A percentile compares a stretch with the other conserved stretches of the same genome.
Evolutionary conservation across 305 asterid genomes (phyloP).

Genomic region (Solanum aculeatissimum): DNA sequence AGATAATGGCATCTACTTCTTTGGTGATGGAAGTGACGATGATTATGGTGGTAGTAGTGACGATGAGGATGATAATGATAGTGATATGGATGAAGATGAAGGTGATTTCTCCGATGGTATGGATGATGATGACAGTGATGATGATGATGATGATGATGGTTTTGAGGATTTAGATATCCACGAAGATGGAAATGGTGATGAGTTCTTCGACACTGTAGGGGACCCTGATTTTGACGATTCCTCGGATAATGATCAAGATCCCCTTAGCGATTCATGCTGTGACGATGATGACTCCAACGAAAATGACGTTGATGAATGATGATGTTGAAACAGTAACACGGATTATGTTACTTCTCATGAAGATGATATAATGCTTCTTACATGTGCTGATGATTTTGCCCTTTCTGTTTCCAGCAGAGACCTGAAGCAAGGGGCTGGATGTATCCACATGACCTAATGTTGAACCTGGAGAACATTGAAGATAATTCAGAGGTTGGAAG

Average conservation of each 20-base stretch:
- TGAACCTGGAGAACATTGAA: slow-evolving; percentile 21
- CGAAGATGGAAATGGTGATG: slow-evolving; percentile 15
- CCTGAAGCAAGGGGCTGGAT: slow-evolving; percentile 35
- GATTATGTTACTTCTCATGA: slow-evolving; percentile 10
- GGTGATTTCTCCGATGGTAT: slow-evolving; percentile 7
- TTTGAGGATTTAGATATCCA: slow-evolving; percentile 13
- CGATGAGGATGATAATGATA: neutral
- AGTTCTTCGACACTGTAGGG: neutral
- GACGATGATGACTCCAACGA: slow-evolving; percentile 8
- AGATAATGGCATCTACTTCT: slow-evolving; percentile 7
- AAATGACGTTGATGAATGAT: slow-evolving; percentile 13
- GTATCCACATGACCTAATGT: slow-evolving; percentile 44
- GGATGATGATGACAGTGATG: slow-evolving; percentile 7
- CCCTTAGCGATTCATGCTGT: slow-evolving; percentile 6
- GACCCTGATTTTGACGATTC: neutral
- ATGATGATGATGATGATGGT: neutral
- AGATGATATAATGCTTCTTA: slow-evolving; percentile 10
- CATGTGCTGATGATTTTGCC: slow-evolving; percentile 28
- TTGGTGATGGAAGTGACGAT: slow-evolving; percentile 1
- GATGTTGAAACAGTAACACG: neutral
- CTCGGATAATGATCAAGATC: slow-evolving; percentile 6
- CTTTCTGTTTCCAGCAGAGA: slow-evolving; percentile 46
- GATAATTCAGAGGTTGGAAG: slow-evolving; percentile 24
- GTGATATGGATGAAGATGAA: slow-evolving; percentile 10
- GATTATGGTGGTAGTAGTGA: slow-evolving; percentile 6